These are phyloP conservation scores for Heterobasidion parviporum DNA, from an alignment of 1,284 basidiomycete genomes.

Conservation along the genomic window DNA sequence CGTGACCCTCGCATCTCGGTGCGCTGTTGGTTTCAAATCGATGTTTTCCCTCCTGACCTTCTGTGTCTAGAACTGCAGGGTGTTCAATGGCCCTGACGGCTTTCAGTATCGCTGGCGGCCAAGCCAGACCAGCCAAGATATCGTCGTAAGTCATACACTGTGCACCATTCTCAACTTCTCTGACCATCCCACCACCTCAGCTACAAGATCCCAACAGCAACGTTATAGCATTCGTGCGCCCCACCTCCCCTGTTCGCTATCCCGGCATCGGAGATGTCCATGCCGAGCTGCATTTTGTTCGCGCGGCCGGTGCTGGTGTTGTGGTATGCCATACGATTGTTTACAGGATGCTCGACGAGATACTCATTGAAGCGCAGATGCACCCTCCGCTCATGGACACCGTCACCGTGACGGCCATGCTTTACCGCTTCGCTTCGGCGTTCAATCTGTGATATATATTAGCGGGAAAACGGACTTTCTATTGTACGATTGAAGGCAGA, in stretches of 20 bases:
- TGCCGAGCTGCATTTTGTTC: conserved; percentile 74
- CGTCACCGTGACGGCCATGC: conserved; percentile 73
- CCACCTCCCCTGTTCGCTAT: conserved; percentile 65
- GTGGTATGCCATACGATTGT: conserved; percentile 45
- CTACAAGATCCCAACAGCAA: conserved; percentile 61
- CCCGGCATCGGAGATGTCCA: conserved; percentile 71
- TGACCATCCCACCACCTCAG: conserved; percentile 28
- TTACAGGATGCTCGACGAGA: not conserved
- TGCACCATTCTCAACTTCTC: conserved; percentile 6
- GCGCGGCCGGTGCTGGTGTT: conserved; percentile 67
- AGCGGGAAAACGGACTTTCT: conserved; percentile 5
- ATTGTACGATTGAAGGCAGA: conserved; percentile 10
- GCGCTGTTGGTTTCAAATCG: conserved; percentile 20
- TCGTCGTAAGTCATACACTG: conserved; percentile 41
- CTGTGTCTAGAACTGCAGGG: conserved; percentile 36
- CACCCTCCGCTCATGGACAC: conserved; percentile 84
- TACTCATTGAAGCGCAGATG: conserved; percentile 36
- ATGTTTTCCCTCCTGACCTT: not conserved
- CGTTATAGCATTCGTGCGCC: conserved; percentile 71
- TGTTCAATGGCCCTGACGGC: conserved; percentile 76
- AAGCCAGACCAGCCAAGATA: conserved; percentile 45
- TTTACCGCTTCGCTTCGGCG: conserved; percentile 53
- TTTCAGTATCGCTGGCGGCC: conserved; percentile 71
- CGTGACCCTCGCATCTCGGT: conserved; percentile 52
- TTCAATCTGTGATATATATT: conserved; percentile 18